Conservation (phyloP, 2,329 filamentous ascomycete species). For the Monosporascus sp. region DNA sequence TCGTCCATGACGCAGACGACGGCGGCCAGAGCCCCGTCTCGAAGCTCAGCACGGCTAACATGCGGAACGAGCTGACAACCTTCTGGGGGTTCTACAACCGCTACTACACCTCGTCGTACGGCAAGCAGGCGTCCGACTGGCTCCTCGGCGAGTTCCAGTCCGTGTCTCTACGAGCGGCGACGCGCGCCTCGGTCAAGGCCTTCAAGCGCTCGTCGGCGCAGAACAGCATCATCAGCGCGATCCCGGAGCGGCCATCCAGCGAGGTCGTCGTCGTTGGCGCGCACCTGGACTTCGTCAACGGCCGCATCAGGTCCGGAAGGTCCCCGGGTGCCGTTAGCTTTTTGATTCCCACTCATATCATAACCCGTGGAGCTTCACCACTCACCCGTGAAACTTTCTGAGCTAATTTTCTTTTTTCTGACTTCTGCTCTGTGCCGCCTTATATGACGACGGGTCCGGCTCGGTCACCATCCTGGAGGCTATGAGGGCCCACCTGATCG, state of each 20-base stretch:
- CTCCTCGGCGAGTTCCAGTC: conserved; percentile 59
- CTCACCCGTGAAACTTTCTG: background rate
- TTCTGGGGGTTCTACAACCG: conserved; percentile 63
- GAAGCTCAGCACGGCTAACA: conserved; percentile 57
- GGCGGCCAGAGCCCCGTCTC: conserved; percentile 52
- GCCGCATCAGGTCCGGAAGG: conserved; percentile 64
- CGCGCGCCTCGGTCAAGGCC: conserved; percentile 53
- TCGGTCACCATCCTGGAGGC: conserved; percentile 78
- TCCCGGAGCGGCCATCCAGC: conserved; percentile 66
- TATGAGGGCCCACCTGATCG: conserved; percentile 63
- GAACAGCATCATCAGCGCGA: conserved; percentile 72
- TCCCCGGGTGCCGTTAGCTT: conserved; percentile 55
- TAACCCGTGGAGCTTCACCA: background rate
- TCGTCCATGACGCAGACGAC: conserved; percentile 50
- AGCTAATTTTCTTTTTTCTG: background rate
- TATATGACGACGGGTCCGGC: conserved; percentile 71
- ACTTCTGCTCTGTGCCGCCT: background rate
- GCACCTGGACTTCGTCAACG: conserved; percentile 76
- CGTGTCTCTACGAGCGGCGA: conserved; percentile 57
- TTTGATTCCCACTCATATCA: background rate
- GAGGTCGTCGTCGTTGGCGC: conserved; percentile 74
- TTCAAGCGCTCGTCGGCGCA: conserved; percentile 72
- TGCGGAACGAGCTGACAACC: conserved; percentile 59
- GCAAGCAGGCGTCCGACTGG: conserved; percentile 70
- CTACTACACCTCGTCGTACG: conserved; percentile 60